Evolutionary conservation across 805 yeast species (phyloP).

Genomic region (Saturnispora quitensis): DNA sequence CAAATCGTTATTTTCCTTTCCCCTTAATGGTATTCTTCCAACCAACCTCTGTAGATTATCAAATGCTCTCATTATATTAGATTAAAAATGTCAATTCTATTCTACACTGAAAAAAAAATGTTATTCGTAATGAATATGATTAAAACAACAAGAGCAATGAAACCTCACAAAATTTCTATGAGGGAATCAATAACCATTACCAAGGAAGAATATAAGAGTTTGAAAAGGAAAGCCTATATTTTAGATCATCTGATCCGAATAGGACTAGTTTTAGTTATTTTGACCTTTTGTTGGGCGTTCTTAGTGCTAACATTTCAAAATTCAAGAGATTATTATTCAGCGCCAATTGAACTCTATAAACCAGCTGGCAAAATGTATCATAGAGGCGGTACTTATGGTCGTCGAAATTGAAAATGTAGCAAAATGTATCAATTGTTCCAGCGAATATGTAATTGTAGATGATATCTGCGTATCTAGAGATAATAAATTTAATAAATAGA

Average conservation of each 20-base stretch:
- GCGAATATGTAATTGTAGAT: no score
- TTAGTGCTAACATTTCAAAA: neutral
- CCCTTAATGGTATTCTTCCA: neutral
- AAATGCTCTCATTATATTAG: neutral
- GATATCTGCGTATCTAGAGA: no score
- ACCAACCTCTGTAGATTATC: neutral
- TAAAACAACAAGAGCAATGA: neutral
- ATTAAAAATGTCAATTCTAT: neutral
- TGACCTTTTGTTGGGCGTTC: neutral
- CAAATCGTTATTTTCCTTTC: neutral
- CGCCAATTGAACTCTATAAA: neutral
- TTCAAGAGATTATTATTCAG: neutral
- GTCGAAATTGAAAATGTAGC: neutral
- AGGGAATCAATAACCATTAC: neutral
- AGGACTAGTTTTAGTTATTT: neutral
- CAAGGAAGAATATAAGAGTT: neutral
- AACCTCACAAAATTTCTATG: neutral
- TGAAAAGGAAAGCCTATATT: neutral
- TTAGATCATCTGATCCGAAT: neutral
- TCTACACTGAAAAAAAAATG: no score
- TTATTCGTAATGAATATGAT: neutral
- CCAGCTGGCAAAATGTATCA: constrained; percentile 11
- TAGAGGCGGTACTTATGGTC: constrained; percentile 13
- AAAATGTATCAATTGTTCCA: no score
- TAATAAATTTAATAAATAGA: neutral